Evolutionary conservation across 257 asterid genomes (phyloP), one percentile per base, ranked within the genome.

Genomic region (Plantago elongata): DNA sequence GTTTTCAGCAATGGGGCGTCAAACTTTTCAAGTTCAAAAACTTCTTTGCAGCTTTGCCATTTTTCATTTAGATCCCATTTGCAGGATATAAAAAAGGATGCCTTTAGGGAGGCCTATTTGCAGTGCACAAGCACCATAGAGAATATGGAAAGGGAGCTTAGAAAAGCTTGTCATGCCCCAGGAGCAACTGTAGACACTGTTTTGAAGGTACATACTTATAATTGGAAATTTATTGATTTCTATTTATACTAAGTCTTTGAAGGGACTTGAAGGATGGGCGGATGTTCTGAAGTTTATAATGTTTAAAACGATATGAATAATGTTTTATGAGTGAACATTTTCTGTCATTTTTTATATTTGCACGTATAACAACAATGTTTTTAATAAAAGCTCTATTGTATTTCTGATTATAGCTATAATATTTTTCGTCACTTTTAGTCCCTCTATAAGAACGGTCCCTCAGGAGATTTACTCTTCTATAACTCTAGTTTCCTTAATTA

Each of bases 71-170:
- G 50, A 34, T 14, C 46, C 48, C 75, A 12, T 60, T 70, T 78
- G 85, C 83, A 93, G 99, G 97, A 85, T 75, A 77, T 80, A 7
- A 93, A 79, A 78, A 90, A 79, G 80, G 96, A 93, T 74, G 88
- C 96, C 64, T 93, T 80, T 70, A 79, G 95, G 80, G 97, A 93
- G 73, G 97, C 99, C 51, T 84, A 78, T 79, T 71, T 83, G 67
- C 83, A 73, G 49, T 87, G 96, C 72, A 74, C 94, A 51, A 85
- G 74, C 60, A 72, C 87, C 67, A 77, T 90, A 63, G 90, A 89
- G 74, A 88, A 72, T 72, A 93, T 93, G 99, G 95, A 84, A 58
- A 85, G 68, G 81, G 95, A 88, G 66, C 84, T 93, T 65, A 82
- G 96, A 79, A 75, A 65, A 56, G 97, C 96, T 73, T 90, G 94